Evolutionary conservation across 140 eudicot genomes (phyloP).

Genomic region (Senecio squalidus): DNA sequence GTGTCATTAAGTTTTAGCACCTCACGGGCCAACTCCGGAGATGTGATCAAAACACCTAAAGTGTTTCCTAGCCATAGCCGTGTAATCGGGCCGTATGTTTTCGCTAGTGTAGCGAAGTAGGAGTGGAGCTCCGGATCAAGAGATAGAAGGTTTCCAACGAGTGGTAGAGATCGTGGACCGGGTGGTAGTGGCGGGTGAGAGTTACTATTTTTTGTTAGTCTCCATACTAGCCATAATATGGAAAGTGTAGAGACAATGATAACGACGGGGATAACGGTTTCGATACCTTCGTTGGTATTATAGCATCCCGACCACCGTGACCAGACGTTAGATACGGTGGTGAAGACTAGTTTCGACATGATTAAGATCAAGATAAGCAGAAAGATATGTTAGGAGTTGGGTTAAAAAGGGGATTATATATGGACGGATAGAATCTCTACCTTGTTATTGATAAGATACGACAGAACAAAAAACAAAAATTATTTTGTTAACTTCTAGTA

Average conservation of each 20-base stretch:
- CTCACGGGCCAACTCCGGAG: constrained; percentile 56
- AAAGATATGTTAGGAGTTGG: neutral
- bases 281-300: constrained; percentile 1
- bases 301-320: constrained; percentile 27
- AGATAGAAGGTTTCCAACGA: constrained; percentile 63
- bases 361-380: neutral
- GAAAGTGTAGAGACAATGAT: constrained; percentile 13
- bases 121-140: constrained; percentile 69
- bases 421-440: no score
- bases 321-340: constrained; percentile 2
- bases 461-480: no score
- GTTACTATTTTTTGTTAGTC: neutral
- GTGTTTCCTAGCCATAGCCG: constrained; percentile 51
- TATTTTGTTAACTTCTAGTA: no score
- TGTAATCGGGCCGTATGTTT: constrained; percentile 49
- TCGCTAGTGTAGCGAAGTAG: constrained; percentile 40
- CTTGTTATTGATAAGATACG: no score
- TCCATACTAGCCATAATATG: constrained; percentile 28
- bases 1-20: constrained; percentile 55
- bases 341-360: neutral
- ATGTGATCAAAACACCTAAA: constrained; percentile 43
- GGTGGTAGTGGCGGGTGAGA: constrained; percentile 48
- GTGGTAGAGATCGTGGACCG: constrained; percentile 63
- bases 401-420: neutral
- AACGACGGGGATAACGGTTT: neutral